Evolutionary conservation across 805 yeast species (phyloP), one percentile per base, ranked within the genome.

Genomic region (Lipomyces starkeyi): DNA sequence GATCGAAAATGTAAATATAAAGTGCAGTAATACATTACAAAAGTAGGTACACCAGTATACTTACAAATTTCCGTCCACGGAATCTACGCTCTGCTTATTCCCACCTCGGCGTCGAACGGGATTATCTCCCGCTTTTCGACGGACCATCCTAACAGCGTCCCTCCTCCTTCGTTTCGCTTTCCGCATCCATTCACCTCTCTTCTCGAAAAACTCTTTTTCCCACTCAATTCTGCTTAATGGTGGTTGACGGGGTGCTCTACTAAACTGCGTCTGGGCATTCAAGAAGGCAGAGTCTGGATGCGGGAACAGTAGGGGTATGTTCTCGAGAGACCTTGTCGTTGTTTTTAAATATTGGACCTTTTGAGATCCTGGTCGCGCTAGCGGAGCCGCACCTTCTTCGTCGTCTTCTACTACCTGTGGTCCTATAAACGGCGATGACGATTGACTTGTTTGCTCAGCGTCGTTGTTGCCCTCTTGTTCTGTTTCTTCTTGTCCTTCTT

Each of bases 271-370:
- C 79, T 93, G 98, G 0, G 97, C 88, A 61, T 85, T 86, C 71
- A 94, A 81, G 79, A 91, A 94, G 0, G 97, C 97, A 0, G 98
- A 93, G 22, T 90, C 90, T 13, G 83, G 80, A 76, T 94, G 98
- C 1, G 89, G 80, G 84, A 96, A 94, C 78, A 94, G 93, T 47
- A 93, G 80, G 7, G 91, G 87, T 59, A 79, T 74, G 53, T 78
- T 58, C 37, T 58, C 59, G 29, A 32, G 55, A n/a, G 49, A 17
- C 9, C 49, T 54, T 32, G 43, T 20, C 9, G 32, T 43, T 43
- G 47, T 53, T 34, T n/a, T 59, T 43, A 20, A 62, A 11, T 5
- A 3, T 37, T 54, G 7, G 60, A 17, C 22, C 3, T 17, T 8
- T 43, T 17, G 49, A 9, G 25, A 13, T 14, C 17, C 6, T 53